These are phyloP conservation scores for Paraconiothyrium sp. DNA, from an alignment of 2,329 filamentous ascomycete genomes.

Conservation along the genomic window DNA sequence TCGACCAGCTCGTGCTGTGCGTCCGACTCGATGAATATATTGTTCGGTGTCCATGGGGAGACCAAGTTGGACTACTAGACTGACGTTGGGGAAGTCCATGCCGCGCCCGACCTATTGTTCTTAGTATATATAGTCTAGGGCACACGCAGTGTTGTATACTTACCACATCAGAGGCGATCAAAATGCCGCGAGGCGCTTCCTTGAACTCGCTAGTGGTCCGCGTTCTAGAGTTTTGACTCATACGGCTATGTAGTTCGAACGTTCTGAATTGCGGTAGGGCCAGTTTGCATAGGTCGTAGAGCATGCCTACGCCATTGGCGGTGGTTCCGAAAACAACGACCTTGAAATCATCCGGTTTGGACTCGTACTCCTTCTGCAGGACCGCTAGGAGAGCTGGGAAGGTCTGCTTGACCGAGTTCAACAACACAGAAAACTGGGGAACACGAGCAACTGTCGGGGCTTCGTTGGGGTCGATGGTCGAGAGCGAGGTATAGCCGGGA, in stretches of 20 bases:
- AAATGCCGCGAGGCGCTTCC: constrained; percentile 56
- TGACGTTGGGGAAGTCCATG: constrained; percentile 63
- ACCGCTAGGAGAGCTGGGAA: constrained; percentile 58
- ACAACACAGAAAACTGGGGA: constrained; percentile 58
- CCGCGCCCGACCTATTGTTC: constrained; percentile 51
- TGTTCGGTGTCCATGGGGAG: constrained; percentile 62
- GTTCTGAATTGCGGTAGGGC: constrained; percentile 47
- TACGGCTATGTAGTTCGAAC: constrained; percentile 56
- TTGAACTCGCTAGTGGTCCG: constrained; percentile 57
- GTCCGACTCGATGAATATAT: constrained; percentile 53
- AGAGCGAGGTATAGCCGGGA: constrained; percentile 53
- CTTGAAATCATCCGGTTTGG: constrained; percentile 54
- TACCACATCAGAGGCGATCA: constrained; percentile 60
- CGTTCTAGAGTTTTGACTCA: constrained; percentile 54
- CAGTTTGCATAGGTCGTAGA: constrained; percentile 51
- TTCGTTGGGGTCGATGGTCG: constrained; percentile 57
- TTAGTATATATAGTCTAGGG: not conserved
- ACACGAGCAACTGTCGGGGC: constrained; percentile 59
- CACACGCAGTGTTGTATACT: not conserved
- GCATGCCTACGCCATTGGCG: constrained; percentile 56
- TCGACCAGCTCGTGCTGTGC: constrained; percentile 54
- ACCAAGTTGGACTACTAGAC: constrained; percentile 60
- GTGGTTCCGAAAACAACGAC: constrained; percentile 59
- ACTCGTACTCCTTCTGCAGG: constrained; percentile 55
- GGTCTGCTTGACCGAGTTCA: constrained; percentile 54